A percentile compares a stretch with the other conserved stretches of the same genome.
These are phyloP conservation scores for Dictyostelium intermedium DNA, from an alignment of 78 protist species.

Conservation along the genomic window DNA sequence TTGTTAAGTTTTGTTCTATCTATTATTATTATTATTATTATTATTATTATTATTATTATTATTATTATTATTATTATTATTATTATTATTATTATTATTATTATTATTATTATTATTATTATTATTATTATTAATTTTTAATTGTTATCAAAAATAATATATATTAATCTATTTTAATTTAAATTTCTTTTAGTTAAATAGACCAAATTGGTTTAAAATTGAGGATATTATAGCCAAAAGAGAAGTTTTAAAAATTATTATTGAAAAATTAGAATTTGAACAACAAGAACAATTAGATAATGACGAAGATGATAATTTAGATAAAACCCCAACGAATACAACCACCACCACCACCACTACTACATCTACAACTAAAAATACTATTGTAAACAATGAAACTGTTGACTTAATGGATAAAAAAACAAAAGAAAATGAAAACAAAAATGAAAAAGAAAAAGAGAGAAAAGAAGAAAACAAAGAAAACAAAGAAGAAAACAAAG, in stretches of 20 bases:
- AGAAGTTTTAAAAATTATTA: conserved; percentile 28
- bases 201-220: conserved; percentile 42
- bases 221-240: conserved; percentile 23
- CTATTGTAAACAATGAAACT: not conserved
- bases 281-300: not conserved
- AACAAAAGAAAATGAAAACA: not conserved
- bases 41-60: not conserved
- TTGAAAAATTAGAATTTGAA: conserved; percentile 5
- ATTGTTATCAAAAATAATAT: no score
- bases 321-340: not conserved
- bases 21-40: not conserved
- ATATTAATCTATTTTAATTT: not conserved
- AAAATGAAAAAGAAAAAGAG: not conserved
- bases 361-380: no score
- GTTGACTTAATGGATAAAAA: not conserved
- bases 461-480: not conserved
- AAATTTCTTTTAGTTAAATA: not conserved
- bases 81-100: not conserved
- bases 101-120: not conserved
- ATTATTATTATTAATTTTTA: not conserved
- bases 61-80: not conserved
- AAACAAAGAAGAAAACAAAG: not conserved
- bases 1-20: not conserved
- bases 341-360: not conserved
- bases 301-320: not conserved